phyloP scores from a whole-genome alignment of 2,329 filamentous ascomycete species.

The Nemania bipapillata region DNA sequence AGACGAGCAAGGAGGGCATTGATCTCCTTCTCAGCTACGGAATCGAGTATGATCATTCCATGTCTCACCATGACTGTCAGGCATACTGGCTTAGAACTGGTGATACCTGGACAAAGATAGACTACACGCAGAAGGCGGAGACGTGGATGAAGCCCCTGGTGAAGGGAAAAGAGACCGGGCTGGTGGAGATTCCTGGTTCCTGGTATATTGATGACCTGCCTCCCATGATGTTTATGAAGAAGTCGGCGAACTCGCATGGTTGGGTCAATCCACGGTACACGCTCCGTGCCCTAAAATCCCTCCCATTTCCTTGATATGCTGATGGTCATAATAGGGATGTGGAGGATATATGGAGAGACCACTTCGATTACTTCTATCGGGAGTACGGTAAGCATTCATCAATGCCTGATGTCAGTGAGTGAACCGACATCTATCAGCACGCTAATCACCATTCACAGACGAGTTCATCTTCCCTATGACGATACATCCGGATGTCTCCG shows the following conservation, averaged over 20 bases:
- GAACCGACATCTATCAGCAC: background rate
- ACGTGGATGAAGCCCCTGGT: conserved; percentile 75
- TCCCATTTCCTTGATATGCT: background rate
- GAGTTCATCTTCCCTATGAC: conserved; percentile 83
- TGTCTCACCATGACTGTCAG: conserved; percentile 73
- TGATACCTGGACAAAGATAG: conserved; percentile 74
- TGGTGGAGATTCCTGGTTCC: conserved; percentile 71
- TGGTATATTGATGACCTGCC: conserved; percentile 73
- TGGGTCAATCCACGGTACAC: conserved; percentile 61
- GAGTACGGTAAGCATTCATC: conserved; percentile 65
- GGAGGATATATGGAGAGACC: conserved; percentile 72
- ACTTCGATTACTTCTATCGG: conserved; percentile 79
- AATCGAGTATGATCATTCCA: conserved; percentile 75
- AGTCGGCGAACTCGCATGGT: conserved; percentile 71
- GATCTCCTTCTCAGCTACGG: conserved; percentile 73
- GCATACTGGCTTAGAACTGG: conserved; percentile 72
- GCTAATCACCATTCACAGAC: conserved; percentile 50
- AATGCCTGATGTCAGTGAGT: background rate
- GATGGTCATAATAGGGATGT: conserved; percentile 57
- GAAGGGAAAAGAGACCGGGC: conserved; percentile 67
- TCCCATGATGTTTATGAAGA: conserved; percentile 79
- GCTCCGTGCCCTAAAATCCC: too few relatives aligned
- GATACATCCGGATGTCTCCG: conserved; percentile 78
- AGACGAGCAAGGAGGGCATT: conserved; percentile 73
- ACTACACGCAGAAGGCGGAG: conserved; percentile 70